Conservation (phyloP, 2,329 filamentous ascomycete genomes). For the Macroventuria anomochaeta region DNA sequence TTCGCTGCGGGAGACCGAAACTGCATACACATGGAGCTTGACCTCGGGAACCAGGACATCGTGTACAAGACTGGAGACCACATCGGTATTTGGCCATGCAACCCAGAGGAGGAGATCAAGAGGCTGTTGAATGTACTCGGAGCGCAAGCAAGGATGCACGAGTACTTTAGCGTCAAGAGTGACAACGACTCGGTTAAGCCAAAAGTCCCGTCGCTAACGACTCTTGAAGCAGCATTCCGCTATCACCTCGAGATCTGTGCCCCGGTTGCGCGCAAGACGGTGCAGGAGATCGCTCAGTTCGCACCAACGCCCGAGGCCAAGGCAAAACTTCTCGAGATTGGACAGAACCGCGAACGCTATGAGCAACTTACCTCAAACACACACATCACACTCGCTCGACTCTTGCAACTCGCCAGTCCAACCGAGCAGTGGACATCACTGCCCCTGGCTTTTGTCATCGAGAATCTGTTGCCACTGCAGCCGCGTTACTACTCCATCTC, state of each 20-base stretch:
- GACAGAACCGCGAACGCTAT: slow-evolving; percentile 45
- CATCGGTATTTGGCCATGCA: slow-evolving; percentile 51
- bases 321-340: slow-evolving; percentile 38
- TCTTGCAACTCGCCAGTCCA: slow-evolving; percentile 42
- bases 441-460: slow-evolving; percentile 43
- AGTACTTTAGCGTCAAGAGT: slow-evolving; percentile 38
- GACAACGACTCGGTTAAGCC: slow-evolving; percentile 38
- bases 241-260: slow-evolving; percentile 58
- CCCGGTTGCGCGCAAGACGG: slow-evolving; percentile 50
- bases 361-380: slow-evolving; percentile 37
- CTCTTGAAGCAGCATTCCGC: slow-evolving; percentile 49
- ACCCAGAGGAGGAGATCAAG: slow-evolving; percentile 49
- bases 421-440: slow-evolving; percentile 40
- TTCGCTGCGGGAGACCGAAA: slow-evolving; percentile 47
- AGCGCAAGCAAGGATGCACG: slow-evolving; percentile 23
- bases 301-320: slow-evolving; percentile 46
- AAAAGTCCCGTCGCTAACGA: slow-evolving; percentile 52
- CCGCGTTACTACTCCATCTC: slow-evolving; percentile 47
- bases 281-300: slow-evolving; percentile 49
- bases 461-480: slow-evolving; percentile 36
- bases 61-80: slow-evolving; percentile 56
- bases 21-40: slow-evolving; percentile 52
- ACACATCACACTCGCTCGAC: slow-evolving; percentile 50
- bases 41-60: slow-evolving; percentile 46
- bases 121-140: slow-evolving; percentile 41